Base-by-base conservation (phyloP, 1,284 basidiomycete genomes). In the Microbotryum saponariae region DNA sequence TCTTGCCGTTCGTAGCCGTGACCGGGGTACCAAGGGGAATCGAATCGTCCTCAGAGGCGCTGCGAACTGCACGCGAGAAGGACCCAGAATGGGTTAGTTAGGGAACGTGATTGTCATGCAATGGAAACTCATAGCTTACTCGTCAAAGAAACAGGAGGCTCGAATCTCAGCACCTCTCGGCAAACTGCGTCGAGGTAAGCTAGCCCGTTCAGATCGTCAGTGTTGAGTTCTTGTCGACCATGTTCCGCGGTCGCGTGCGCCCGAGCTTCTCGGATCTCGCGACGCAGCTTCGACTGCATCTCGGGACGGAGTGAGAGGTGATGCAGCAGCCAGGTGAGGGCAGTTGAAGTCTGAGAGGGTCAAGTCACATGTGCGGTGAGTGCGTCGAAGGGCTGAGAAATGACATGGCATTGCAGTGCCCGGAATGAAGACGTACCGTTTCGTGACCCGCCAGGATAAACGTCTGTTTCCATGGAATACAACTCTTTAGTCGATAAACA, bases 291-390 rank as follows among this genome's bases (percentile, higher is more conserved):
- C 21, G 71, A 67, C 72, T 90, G 89, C 8, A 79, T 75, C 1
- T 76, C 76, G 0, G 79, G 82, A 56, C 82, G 72, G 37, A 77
- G 78, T 0, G 83, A 78, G 21, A 90, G 82, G 29, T 82, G 81
- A 72, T 85, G 85, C 2, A 89, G 76, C 61, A 81, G 82, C 88
- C 88, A 91, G 6, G 85, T 82, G 1, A 87, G 77, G 1, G 85
- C 83, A 0, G 82, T 84, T 0, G 82, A 82, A 0, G 83, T 86
- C 0, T 42, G 16, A 42, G 16, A 42, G 12, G 37, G 16, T 42
- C 37, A 42, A 42, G 37, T 18, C 12, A 18, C 37, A 18, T 6
- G 12, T 42, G 37, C 37, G 14, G 37, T 42, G 37, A 42, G 37
- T 18, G 14, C 37, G 37, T 18, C 37, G 37, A 42, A 42, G 37